Evolutionary conservation across 2,329 filamentous ascomycete genomes (phyloP).

Genomic region (Cephalotrichum gorgonifer): DNA sequence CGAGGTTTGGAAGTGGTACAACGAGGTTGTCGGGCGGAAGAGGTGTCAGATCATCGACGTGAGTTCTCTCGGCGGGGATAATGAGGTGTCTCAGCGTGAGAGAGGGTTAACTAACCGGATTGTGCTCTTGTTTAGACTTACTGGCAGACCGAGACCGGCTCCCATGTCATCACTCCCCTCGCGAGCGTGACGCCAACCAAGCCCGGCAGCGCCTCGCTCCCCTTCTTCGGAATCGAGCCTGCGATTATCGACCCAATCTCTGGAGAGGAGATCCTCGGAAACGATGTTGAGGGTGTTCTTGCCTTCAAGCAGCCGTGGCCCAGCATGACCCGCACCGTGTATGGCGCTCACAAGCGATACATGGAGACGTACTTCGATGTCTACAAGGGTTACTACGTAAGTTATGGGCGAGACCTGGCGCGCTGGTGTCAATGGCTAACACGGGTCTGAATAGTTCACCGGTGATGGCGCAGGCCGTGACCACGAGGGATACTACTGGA

Average conservation of each 20-base stretch:
- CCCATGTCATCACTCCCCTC: slow-evolving; percentile 87
- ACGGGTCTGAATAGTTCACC: slow-evolving; percentile 62
- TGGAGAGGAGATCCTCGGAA: slow-evolving; percentile 85
- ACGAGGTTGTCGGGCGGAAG: slow-evolving; percentile 86
- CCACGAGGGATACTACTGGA: slow-evolving; percentile 99
- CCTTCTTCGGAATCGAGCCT: slow-evolving; percentile 97
- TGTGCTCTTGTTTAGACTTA: slow-evolving; percentile 59
- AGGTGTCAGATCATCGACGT: slow-evolving; percentile 91
- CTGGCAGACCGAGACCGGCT: slow-evolving; percentile 99
- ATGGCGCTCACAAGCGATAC: slow-evolving; percentile 94
- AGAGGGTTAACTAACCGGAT: neutral
- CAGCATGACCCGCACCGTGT: slow-evolving; percentile 96
- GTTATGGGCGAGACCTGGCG: slow-evolving; percentile 22
- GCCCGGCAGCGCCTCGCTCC: slow-evolving; percentile 87
- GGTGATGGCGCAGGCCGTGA: slow-evolving; percentile 92
- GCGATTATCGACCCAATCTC: slow-evolving; percentile 95
- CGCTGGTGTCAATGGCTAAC: neutral
- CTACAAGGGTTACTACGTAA: slow-evolving; percentile 95
- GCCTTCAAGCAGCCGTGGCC: slow-evolving; percentile 98
- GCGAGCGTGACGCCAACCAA: slow-evolving; percentile 93
- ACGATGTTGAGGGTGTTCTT: slow-evolving; percentile 93
- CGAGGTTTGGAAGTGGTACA: slow-evolving; percentile 99
- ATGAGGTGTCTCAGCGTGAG: neutral
- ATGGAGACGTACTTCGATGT: slow-evolving; percentile 98
- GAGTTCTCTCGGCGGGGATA: slow-evolving; percentile 29